Base-by-base conservation (phyloP, 2,329 filamentous ascomycete genomes). In the Periconia digitata region DNA sequence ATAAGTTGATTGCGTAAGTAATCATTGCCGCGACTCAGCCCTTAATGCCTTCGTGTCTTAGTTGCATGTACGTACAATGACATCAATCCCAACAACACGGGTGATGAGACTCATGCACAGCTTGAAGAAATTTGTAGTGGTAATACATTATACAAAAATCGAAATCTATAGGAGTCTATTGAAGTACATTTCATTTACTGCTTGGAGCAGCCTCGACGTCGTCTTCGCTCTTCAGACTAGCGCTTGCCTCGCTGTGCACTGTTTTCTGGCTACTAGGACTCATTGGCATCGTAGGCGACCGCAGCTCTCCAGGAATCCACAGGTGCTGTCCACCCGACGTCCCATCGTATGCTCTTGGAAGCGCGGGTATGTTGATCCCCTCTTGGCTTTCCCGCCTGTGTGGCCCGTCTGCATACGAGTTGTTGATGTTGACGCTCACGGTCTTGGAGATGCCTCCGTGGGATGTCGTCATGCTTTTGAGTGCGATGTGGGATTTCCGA, bases 361-460 rank as follows among this genome's bases (percentile, higher is more conserved):
- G 27, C 27, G 12, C 27, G 16, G 47, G 43, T 22, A 45, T 36
- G 23, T 50, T 46, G 17, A 51, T 51, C 12, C 32, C 37, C 42
- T 51, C 49, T 36, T 51, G 41, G 21, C 49, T 51, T 35, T 51
- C 49, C 16, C 36, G 42, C 16, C 42, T 22, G 13, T 41, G 37
- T 15, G 45, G 20, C 3, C 47, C 40, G 6, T 27, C 21, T 5
- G 17, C 37, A 21, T 45, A 23, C 12, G 42, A 24, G n/a, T 49
- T 46, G 15, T 24, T 32, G 20, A 50, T 44, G 6, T 43, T 40
- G 34, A 50, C 48, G 21, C 40, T 46, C 8, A 50, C 48, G 2
- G 48, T 50, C 27, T 50, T 50, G 17, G 43, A 46, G 27, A 50
- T 50, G 16, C 48, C 48, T 21, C 35, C 44, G 15, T 40, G 37